Evolutionary conservation across 768 basidiomycete species (phyloP).

Genomic region (Galerina sulciceps): DNA sequence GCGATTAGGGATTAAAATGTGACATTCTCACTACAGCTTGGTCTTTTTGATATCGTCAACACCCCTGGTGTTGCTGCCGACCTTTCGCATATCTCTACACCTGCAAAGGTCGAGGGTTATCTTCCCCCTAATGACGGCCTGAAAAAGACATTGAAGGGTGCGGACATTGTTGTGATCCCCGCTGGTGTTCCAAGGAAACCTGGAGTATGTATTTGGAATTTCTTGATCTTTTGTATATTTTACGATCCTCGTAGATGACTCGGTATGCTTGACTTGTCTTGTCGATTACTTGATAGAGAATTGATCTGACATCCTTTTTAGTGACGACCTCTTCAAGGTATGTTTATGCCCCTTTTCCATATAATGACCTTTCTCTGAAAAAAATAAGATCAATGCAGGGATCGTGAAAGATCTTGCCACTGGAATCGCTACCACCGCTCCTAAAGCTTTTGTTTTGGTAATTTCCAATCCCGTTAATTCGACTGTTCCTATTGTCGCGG

Average conservation of each 20-base stretch:
- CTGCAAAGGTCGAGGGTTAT: constrained; percentile 83
- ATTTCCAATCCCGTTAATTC: constrained; percentile 99
- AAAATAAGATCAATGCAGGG: constrained; percentile 88
- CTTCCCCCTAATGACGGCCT: constrained; percentile 81
- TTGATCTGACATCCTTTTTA: constrained; percentile 41
- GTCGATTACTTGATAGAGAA: constrained; percentile 12
- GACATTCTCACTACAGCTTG: constrained; percentile 52
- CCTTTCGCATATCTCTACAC: constrained; percentile 91
- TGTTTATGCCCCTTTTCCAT: constrained; percentile 15
- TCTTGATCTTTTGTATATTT: constrained; percentile 12
- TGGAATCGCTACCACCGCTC: constrained; percentile 80
- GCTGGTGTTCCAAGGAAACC: constrained; percentile 97
- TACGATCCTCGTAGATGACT: constrained; percentile 47
- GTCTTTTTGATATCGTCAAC: constrained; percentile 95
- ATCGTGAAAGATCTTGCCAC: constrained; percentile 94
- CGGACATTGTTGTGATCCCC: constrained; percentile 92
- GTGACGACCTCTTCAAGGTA: constrained; percentile 96
- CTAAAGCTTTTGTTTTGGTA: constrained; percentile 92
- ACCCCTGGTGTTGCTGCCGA: constrained; percentile 97
- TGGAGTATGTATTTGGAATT: constrained; percentile 59
- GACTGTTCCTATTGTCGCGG: constrained; percentile 95
- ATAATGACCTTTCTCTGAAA: constrained; percentile 1
- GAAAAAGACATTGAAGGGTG: constrained; percentile 81
- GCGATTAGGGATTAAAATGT: background rate
- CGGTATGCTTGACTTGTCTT: constrained; percentile 37